Conservation (phyloP, 495 filamentous ascomycete species). For the Glarea lozoyensis region DNA sequence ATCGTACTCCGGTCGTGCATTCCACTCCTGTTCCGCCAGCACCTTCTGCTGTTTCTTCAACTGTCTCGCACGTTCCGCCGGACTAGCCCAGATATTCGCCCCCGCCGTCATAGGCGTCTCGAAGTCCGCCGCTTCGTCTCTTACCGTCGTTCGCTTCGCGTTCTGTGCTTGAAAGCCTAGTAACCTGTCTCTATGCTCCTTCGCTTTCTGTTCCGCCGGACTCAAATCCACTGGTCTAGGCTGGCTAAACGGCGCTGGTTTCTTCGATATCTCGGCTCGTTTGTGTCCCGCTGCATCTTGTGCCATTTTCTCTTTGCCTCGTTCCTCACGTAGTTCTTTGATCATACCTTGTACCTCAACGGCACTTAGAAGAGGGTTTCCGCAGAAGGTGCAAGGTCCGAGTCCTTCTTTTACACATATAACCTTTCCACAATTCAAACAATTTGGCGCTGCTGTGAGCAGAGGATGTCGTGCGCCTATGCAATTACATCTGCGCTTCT, state of each 20-base stretch:
- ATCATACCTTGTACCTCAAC: conserved; percentile 79
- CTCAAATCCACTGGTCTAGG: conserved; percentile 23
- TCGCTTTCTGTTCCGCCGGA: conserved; percentile 45
- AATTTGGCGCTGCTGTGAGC: conserved; percentile 82
- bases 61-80: conserved; percentile 77
- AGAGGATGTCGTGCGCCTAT: conserved; percentile 78
- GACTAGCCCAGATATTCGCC: conserved; percentile 78
- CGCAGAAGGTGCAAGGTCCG: conserved; percentile 92
- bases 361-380: conserved; percentile 56
- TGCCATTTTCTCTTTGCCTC: conserved; percentile 76
- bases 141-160: conserved; percentile 74
- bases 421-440: conserved; percentile 89
- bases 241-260: conserved; percentile 37
- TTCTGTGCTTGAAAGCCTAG: conserved; percentile 83
- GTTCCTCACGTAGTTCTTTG: conserved; percentile 72
- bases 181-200: conserved; percentile 74
- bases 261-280: conserved; percentile 49
- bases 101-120: conserved; percentile 61
- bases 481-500: conserved; percentile 67
- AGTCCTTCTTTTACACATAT: conserved; percentile 91
- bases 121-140: conserved; percentile 91
- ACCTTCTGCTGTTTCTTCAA: conserved; percentile 87
- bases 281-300: conserved; percentile 60
- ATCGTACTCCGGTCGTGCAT: conserved; percentile 84
- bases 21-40: conserved; percentile 82